Base-by-base conservation (phyloP, 495 filamentous ascomycete genomes). In the Oleoguttula mirabilis region DNA sequence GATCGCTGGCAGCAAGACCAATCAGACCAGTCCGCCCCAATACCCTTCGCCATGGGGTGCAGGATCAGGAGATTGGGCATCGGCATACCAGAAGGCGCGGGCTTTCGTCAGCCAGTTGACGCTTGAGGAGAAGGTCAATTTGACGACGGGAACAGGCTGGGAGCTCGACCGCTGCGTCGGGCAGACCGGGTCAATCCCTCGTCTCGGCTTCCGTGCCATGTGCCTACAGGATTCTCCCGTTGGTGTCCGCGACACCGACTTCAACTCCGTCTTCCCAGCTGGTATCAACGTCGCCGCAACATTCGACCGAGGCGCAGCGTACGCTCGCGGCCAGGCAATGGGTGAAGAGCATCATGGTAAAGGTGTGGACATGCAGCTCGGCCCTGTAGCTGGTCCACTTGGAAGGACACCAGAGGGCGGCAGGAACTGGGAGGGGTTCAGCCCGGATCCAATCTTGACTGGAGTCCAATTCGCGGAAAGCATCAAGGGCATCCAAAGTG, bases 191-290 rank as follows among this genome's bases (percentile, higher is more conserved):
- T 55, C 75, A 3, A 71, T 84, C 39, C 77, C 74, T 36, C 75
- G 88, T 47, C 70, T 94, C 12, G 80, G 78, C 30, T 80, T 95
- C 55, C 73, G 71, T 41, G 71, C 76, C 25, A 57, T 94, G 39
- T 95, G 90, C 62, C 66, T 92, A 71, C 85, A 98, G 52, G 90
- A 98, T 57, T 76, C 77, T 20, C 88, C 90, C 3, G 65, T 94
- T 8, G 90, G 90, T 41, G 65, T 98, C 36, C 77, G 88, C 38
- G 32, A 47, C 21, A 76, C 50, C 21, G 63, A 66, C 36, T 60
- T 57, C 43, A 50, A 49, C 38, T 61, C 61, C 15, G 63, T 60
- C 1, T 63, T 64, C 38, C 43, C 63, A 4, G 56, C 58, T 34
- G 61, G 60, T 32, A 57, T 57, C 35, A 64, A 57, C 16, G 48